These are phyloP conservation scores for Trichosporon sp. DNA, from an alignment of 1,284 basidiomycete species.

Conservation along the genomic window DNA sequence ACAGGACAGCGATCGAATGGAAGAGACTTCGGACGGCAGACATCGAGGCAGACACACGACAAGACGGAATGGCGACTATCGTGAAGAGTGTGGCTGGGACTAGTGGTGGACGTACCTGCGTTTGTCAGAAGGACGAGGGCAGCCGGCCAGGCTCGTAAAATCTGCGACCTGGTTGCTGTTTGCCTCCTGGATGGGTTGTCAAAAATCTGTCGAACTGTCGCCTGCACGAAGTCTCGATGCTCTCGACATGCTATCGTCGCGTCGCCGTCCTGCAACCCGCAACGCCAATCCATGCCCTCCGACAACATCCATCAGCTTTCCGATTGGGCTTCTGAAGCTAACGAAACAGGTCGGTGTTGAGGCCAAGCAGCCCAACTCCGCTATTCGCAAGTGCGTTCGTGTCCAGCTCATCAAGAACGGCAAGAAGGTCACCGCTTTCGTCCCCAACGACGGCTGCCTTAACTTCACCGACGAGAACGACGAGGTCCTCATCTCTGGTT, in stretches of 20 bases:
- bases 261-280: background rate
- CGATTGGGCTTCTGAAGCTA: background rate
- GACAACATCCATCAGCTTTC: background rate
- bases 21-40: background rate
- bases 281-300: background rate
- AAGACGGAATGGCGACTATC: no score
- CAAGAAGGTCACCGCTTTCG: slow-evolving; percentile 96
- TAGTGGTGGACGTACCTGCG: background rate
- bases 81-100: background rate
- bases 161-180: no score
- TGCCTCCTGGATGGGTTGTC: no score
- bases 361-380: slow-evolving; percentile 90
- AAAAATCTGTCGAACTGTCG: background rate
- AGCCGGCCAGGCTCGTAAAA: background rate
- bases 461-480: slow-evolving; percentile 98
- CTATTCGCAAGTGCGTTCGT: slow-evolving; percentile 99
- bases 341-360: slow-evolving; percentile 56
- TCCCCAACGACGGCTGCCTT: slow-evolving; percentile 93
- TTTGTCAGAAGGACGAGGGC: background rate
- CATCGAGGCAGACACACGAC: background rate
- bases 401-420: slow-evolving; percentile 99
- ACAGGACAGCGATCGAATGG: background rate
- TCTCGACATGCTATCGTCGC: background rate
- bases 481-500: slow-evolving; percentile 98
- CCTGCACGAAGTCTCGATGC: background rate